Percentiles rank a stretch among this genome's conserved stretches.
Conservation (phyloP, 495 filamentous ascomycete species). For the Podospora fimiseda region DNA sequence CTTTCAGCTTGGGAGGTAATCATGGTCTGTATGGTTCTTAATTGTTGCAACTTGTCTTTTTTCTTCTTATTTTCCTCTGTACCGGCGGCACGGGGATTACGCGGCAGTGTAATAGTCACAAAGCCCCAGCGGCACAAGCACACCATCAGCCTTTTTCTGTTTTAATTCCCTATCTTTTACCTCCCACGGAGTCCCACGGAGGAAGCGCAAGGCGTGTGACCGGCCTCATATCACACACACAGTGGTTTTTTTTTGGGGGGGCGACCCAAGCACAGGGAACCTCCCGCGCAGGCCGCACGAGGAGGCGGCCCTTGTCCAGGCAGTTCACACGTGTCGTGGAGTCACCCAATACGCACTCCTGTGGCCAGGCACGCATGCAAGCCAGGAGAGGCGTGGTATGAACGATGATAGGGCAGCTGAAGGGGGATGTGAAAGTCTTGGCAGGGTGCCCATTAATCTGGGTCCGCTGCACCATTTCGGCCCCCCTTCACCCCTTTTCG, state of each 20-base stretch:
- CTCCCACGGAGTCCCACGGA: too few species aligned
- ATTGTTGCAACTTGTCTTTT: too few species aligned
- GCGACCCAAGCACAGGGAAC: background rate
- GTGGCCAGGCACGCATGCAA: too few species aligned
- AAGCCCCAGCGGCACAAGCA: background rate
- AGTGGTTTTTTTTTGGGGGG: too few species aligned
- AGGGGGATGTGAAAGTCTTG: background rate
- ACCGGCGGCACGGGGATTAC: background rate
- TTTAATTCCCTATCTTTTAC: too few species aligned
- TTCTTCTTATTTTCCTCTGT: background rate
- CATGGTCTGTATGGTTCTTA: background rate
- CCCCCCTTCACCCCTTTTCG: background rate
- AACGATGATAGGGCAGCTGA: background rate
- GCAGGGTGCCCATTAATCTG: background rate
- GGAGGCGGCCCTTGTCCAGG: background rate
- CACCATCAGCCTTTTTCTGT: too few species aligned
- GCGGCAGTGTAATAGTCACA: background rate
- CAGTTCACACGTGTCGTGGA: slow-evolving; percentile 8
- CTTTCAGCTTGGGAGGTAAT: background rate
- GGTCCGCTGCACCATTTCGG: background rate
- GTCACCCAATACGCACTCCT: slow-evolving; percentile 1
- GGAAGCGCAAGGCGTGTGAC: background rate
- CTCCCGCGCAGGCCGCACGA: slow-evolving; percentile 1
- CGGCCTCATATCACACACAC: background rate
- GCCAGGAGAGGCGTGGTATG: background rate